phyloP scores from a whole-genome alignment of 192 early-diverging fungal species.

The Coemansia reversa region DNA sequence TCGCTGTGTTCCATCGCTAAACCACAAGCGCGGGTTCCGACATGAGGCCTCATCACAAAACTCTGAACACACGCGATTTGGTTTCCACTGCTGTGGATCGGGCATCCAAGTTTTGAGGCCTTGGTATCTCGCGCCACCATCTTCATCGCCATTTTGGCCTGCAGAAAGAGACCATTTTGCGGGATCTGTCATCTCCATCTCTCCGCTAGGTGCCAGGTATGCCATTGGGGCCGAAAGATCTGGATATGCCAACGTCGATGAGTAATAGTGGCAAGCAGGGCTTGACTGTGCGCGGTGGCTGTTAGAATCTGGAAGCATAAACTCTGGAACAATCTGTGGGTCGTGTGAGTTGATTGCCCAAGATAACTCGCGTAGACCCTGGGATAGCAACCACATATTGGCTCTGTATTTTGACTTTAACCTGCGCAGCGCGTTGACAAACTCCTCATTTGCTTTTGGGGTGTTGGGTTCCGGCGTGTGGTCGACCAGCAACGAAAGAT shows the following conservation, averaged over 20 bases:
- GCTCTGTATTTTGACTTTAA: conserved; percentile 36
- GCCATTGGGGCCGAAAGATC: conserved; percentile 46
- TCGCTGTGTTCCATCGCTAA: conserved; percentile 47
- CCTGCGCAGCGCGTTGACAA: conserved; percentile 38
- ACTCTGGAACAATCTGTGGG: conserved; percentile 27
- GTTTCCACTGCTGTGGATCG: conserved; percentile 43
- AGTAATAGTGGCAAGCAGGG: conserved; percentile 23
- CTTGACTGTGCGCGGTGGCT: neutral
- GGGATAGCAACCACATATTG: conserved; percentile 42
- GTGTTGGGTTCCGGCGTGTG: conserved; percentile 28
- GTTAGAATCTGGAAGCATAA: conserved; percentile 16
- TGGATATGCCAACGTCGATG: conserved; percentile 44
- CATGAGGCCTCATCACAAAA: conserved; percentile 44
- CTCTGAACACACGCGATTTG: conserved; percentile 40
- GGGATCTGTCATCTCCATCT: conserved; percentile 54
- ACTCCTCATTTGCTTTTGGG: conserved; percentile 40
- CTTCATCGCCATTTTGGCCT: neutral
- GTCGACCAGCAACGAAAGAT: conserved; percentile 50
- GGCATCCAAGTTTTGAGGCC: neutral
- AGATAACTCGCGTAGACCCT: conserved; percentile 49
- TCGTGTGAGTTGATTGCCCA: conserved; percentile 44
- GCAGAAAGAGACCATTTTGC: conserved; percentile 21
- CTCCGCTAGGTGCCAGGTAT: conserved; percentile 46
- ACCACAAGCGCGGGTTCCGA: conserved; percentile 49
- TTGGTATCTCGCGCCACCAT: neutral